These are phyloP conservation scores for Pachysolen tannophilus DNA, from an alignment of 805 yeast species.

Conservation along the genomic window DNA sequence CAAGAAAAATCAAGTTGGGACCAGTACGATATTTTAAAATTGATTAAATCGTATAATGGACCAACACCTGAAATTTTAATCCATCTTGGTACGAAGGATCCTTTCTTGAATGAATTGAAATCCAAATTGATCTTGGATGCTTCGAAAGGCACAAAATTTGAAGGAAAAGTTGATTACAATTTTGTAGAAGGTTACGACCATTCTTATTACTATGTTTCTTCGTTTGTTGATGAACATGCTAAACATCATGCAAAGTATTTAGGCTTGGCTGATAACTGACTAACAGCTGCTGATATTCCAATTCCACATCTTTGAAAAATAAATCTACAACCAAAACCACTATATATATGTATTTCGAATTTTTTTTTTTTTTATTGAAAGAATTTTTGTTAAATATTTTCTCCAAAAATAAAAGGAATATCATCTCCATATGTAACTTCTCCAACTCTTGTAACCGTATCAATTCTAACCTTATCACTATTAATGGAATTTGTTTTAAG, in stretches of 20 bases:
- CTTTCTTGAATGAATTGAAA: slow-evolving; percentile 66
- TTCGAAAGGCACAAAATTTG: slow-evolving; percentile 47
- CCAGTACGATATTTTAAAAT: slow-evolving; percentile 76
- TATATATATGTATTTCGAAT: no score
- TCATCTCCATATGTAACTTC: slow-evolving; percentile 6
- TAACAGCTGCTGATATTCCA: no score
- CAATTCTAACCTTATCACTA: slow-evolving; percentile 4
- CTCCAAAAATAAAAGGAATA: no score
- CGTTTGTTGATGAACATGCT: slow-evolving; percentile 78
- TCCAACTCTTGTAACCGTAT: slow-evolving; percentile 9
- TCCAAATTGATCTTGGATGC: slow-evolving; percentile 67
- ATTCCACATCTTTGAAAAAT: no score
- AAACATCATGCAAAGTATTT: slow-evolving; percentile 67
- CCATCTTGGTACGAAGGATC: slow-evolving; percentile 76
- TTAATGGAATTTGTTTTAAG: no score
- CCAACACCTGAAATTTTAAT: slow-evolving; percentile 51
- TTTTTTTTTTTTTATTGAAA: no score
- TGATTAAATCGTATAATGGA: slow-evolving; percentile 52
- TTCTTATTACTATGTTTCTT: slow-evolving; percentile 76
- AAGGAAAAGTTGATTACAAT: slow-evolving; percentile 50
- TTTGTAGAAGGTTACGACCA: slow-evolving; percentile 85
- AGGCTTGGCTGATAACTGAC: no score
- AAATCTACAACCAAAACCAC: no score
- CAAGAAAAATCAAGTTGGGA: slow-evolving; percentile 53
- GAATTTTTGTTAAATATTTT: no score